A percentile compares a stretch with the other conserved stretches of the same genome.
Conservation (phyloP, 441 rosid species). For the Erodium trifolium region DNA sequence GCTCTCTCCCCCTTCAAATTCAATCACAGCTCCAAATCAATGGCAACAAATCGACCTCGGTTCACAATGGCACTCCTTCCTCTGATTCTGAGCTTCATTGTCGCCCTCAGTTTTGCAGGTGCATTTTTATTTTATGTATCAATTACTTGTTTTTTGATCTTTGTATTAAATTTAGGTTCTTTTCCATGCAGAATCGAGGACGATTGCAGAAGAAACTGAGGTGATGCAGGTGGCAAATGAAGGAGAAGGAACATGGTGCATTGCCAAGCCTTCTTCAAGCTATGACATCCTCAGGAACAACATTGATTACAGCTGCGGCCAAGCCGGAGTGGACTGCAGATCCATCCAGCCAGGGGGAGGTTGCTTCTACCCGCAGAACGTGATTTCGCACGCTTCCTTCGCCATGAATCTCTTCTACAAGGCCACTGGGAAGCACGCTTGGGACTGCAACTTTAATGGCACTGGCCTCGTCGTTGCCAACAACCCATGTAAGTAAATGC, state of each 20-base stretch:
- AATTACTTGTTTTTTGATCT: neutral
- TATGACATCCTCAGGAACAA: conserved; percentile 15
- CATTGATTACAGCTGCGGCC: conserved; percentile 27
- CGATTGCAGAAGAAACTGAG: neutral
- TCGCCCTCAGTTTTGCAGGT: conserved; percentile 19
- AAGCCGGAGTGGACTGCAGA: conserved; percentile 25
- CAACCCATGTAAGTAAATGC: conserved; percentile 24
- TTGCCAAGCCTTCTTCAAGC: conserved; percentile 27
- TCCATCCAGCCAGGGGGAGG: conserved; percentile 31
- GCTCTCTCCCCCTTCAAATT: too few species aligned
- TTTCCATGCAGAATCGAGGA: neutral
- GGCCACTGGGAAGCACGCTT: conserved; percentile 27
- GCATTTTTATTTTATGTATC: neutral
- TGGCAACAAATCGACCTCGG: neutral
- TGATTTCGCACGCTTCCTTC: conserved; percentile 29
- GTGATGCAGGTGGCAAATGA: conserved; percentile 6
- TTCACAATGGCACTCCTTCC: conserved; percentile 13
- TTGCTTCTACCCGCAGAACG: conserved; percentile 24
- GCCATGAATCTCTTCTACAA: conserved; percentile 34
- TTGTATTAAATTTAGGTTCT: neutral
- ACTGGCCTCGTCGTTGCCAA: conserved; percentile 25
- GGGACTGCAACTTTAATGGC: conserved; percentile 30
- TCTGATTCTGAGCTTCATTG: conserved; percentile 15
- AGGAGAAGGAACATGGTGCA: conserved; percentile 24
- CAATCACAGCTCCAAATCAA: neutral